phyloP scores from a whole-genome alignment of 768 basidiomycete species.

The Leccinum imitatum region DNA sequence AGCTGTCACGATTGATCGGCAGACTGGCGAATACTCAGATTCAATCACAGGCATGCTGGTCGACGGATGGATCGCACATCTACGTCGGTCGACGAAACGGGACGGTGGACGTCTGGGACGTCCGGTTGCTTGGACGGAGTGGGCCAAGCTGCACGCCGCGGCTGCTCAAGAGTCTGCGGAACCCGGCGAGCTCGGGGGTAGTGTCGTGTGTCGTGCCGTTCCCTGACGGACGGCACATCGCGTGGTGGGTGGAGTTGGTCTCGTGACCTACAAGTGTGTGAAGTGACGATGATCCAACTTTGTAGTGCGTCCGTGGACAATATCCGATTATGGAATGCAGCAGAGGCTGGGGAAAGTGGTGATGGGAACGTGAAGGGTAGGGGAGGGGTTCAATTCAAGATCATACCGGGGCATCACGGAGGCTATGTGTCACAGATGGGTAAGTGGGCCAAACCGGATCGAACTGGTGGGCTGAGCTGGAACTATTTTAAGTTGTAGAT shows the following conservation, averaged over 20 bases:
- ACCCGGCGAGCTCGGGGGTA: constrained; percentile 85
- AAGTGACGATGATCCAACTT: constrained; percentile 21
- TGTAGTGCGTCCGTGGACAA: constrained; percentile 88
- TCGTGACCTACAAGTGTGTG: constrained; percentile 13
- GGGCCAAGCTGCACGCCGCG: constrained; percentile 67
- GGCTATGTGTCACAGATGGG: constrained; percentile 92
- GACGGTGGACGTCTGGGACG: constrained; percentile 92
- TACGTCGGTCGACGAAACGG: constrained; percentile 91
- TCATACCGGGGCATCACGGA: constrained; percentile 94
- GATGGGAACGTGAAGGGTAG: constrained; percentile 62
- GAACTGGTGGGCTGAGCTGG: constrained; percentile 27
- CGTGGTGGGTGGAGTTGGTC: constrained; percentile 58
- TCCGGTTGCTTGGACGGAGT: constrained; percentile 71
- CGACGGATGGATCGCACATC: constrained; percentile 81
- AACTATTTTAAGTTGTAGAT: constrained; percentile 68
- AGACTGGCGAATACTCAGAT: background rate
- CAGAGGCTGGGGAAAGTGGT: constrained; percentile 67
- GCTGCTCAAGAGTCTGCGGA: constrained; percentile 77
- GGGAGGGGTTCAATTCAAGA: constrained; percentile 85
- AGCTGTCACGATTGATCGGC: constrained; percentile 3
- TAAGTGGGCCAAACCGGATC: constrained; percentile 43
- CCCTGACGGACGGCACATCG: constrained; percentile 89
- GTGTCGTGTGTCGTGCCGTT: constrained; percentile 91
- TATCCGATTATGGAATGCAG: constrained; percentile 89
- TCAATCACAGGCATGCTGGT: constrained; percentile 86